Evolutionary conservation across 2,329 filamentous ascomycete species (phyloP), one percentile per base, ranked within the genome.

Genomic region (Xylariaceae sp.): DNA sequence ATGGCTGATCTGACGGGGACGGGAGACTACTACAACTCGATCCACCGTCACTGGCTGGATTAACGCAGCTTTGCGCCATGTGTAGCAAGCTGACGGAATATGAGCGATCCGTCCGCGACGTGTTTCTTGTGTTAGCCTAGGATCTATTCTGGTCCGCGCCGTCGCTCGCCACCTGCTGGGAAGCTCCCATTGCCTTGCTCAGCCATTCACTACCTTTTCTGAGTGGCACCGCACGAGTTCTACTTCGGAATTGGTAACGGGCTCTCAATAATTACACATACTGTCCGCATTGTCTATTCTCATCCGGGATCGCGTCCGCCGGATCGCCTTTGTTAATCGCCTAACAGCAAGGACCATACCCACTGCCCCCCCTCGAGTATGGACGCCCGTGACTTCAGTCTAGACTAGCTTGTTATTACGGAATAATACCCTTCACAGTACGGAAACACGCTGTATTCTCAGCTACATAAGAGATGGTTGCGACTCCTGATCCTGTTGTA

Each of bases 401-500:
- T 61, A 66, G 61, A 57, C 61, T 58, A 61, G 57, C 61, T 59
- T 49, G 53, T 35, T 9, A 39, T 55, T 41, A 52, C 23, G 23
- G 23, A 30, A 30, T 30, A 30, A 30, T 30, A 30, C 23, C 23
- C 23, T 30, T 30, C 23, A 30, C 17, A 60, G 30, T 18, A 39
- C 39, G 48, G 17, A 51, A 30, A 55, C 47, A 52, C 58, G 34
- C 39, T 39, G 23, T 55, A 55, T 45, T 34, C 6, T 11, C 23
- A 30, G 23, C 23, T 15, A 51, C 23, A 9, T 48, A 15, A 58
- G 66, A 65, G 64, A 73, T 73, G 70, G 65, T 70, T 47, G 67
- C 67, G 55, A 60, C 69, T 58, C 56, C 69, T 49, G 65, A 69
- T 62, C 63, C 65, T 56, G 63, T 71, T 59, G 60, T 66, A 61